phyloP scores from a whole-genome alignment of 208 protist species.

The Trypanosoma cruzi region DNA sequence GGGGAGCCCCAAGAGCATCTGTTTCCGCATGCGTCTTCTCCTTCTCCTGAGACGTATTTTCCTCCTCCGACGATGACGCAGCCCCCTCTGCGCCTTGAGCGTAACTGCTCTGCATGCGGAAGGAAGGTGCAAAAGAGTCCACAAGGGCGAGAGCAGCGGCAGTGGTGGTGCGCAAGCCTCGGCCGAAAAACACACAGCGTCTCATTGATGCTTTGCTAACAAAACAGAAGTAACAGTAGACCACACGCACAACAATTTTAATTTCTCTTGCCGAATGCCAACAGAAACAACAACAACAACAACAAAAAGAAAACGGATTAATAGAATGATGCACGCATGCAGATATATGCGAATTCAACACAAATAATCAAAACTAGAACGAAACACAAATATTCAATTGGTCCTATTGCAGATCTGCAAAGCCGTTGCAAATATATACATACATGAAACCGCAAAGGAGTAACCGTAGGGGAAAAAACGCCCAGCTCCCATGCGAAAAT shows the following conservation, averaged over 20 bases:
- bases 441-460: neutral
- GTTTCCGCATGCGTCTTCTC: conserved; percentile 6
- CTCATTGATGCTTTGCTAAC: conserved; percentile 1
- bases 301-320: neutral
- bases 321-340: neutral
- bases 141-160: neutral
- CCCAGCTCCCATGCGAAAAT: neutral
- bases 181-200: conserved; percentile 4
- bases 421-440: neutral
- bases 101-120: conserved; percentile 9
- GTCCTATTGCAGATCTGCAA: neutral
- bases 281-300: neutral
- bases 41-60: neutral
- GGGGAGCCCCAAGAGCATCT: conserved; percentile 41
- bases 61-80: conserved; percentile 4
- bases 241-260: neutral
- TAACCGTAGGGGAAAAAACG: neutral
- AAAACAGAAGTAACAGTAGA: conserved; percentile 3
- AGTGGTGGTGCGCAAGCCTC: neutral
- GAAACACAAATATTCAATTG: neutral
- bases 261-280: neutral
- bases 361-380: neutral
- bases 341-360: neutral
- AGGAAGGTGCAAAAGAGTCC: neutral
- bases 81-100: conserved; percentile 2